These are phyloP conservation scores for Bruguiera gymnorhiza DNA, from an alignment of 345 rosid species.

Conservation along the genomic window DNA sequence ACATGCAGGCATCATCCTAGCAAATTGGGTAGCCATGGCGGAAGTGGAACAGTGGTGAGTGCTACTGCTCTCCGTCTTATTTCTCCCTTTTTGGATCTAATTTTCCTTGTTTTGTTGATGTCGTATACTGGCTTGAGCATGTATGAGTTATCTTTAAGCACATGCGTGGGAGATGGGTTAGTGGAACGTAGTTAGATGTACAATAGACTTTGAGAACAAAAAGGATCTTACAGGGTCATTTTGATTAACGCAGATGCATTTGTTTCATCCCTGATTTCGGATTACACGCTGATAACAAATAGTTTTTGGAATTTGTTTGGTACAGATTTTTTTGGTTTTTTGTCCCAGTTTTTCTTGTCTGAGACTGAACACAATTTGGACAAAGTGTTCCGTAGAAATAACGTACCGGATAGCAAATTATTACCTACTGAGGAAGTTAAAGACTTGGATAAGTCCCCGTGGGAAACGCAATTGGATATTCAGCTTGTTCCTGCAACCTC, in stretches of 20 bases:
- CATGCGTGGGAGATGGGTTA: constrained; percentile 15
- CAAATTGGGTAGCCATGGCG: constrained; percentile 17
- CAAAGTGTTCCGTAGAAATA: too few species aligned
- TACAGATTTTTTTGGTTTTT: too few species aligned
- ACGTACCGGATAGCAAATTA: too few species aligned
- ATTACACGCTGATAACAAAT: not conserved
- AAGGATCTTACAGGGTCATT: constrained; percentile 6
- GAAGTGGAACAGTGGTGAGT: constrained; percentile 19
- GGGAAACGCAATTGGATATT: too few species aligned
- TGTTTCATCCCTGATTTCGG: not conserved
- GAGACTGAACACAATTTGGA: too few species aligned
- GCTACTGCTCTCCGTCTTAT: constrained; percentile 11
- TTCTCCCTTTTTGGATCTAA: constrained; percentile 32
- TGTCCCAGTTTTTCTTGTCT: too few species aligned
- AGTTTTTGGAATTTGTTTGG: too few species aligned
- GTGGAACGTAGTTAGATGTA: constrained; percentile 30
- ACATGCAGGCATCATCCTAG: constrained; percentile 18
- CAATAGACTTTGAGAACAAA: constrained; percentile 23
- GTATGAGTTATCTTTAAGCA: constrained; percentile 17
- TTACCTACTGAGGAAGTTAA: too few species aligned
- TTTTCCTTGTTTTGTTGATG: constrained; percentile 31
- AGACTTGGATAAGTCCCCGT: too few species aligned
- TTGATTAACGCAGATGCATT: not conserved
- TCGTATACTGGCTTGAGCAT: constrained; percentile 26
- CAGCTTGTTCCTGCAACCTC: too few species aligned